phyloP scores from a whole-genome alignment of 345 rosid genomes.

The Lumnitzera racemosa region DNA sequence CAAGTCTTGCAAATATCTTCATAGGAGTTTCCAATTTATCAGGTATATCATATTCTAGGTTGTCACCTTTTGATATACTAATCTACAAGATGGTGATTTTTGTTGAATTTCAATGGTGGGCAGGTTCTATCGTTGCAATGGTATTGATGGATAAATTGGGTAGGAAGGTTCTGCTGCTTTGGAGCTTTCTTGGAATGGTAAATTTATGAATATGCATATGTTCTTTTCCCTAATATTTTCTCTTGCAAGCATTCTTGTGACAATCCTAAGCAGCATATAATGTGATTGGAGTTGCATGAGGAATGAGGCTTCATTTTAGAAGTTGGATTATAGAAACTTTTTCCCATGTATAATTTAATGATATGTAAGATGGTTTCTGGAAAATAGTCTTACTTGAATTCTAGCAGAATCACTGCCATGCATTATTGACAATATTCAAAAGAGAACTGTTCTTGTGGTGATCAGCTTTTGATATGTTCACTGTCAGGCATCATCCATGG shows the following conservation, averaged over 20 bases:
- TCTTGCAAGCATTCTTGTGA: too few species aligned
- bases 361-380: too few species aligned
- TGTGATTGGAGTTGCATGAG: too few species aligned
- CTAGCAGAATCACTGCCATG: too few species aligned
- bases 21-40: slow-evolving; percentile 73
- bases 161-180: slow-evolving; percentile 37
- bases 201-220: background rate
- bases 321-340: too few species aligned
- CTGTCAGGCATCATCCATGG: slow-evolving; percentile 79
- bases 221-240: background rate
- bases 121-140: slow-evolving; percentile 90
- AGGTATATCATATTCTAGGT: slow-evolving; percentile 33
- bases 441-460: too few species aligned
- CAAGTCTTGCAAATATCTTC: slow-evolving; percentile 62
- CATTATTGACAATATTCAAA: too few species aligned
- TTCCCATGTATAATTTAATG: too few species aligned
- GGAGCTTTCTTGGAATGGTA: slow-evolving; percentile 49
- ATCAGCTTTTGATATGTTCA: slow-evolving; percentile 7
- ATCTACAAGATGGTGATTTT: background rate
- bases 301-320: too few species aligned
- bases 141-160: slow-evolving; percentile 84
- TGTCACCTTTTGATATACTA: background rate
- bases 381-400: too few species aligned
- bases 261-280: too few species aligned
- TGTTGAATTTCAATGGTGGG: slow-evolving; percentile 6